These are phyloP conservation scores for Ceratocystiopsis minuta DNA, from an alignment of 2,329 filamentous ascomycete genomes.

Conservation along the genomic window DNA sequence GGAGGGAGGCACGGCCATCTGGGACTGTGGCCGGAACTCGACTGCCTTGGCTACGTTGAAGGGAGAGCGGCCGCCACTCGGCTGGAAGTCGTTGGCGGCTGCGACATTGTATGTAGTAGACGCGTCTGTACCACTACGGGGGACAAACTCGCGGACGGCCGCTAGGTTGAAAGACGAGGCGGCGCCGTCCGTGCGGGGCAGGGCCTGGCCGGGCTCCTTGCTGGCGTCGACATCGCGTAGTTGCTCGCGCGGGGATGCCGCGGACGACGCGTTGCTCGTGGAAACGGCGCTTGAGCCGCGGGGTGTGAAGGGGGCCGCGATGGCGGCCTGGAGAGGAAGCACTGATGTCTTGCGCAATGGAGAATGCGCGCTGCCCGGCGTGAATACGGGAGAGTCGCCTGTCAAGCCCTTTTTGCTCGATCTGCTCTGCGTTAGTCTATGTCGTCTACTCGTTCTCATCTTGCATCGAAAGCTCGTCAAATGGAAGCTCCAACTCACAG, in stretches of 20 bases:
- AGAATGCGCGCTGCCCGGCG: slow-evolving; percentile 36
- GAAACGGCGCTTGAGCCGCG: slow-evolving; percentile 28
- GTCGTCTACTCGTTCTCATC: background rate
- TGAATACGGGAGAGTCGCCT: slow-evolving; percentile 92
- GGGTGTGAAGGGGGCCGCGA: slow-evolving; percentile 70
- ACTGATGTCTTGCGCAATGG: slow-evolving; percentile 42
- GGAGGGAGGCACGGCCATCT: slow-evolving; percentile 2
- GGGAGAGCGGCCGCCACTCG: slow-evolving; percentile 7
- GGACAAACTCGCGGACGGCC: slow-evolving; percentile 26
- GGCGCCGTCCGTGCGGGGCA: slow-evolving; percentile 4
- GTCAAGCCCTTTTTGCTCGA: slow-evolving; percentile 62
- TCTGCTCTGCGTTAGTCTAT: background rate
- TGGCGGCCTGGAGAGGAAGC: slow-evolving; percentile 81
- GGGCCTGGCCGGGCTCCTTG: slow-evolving; percentile 2
- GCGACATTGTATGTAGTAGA: slow-evolving; percentile 4
- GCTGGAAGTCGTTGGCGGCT: slow-evolving; percentile 6
- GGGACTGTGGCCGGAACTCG: slow-evolving; percentile 8
- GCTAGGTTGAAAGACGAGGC: slow-evolving; percentile 34
- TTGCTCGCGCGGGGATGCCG: slow-evolving; percentile 6
- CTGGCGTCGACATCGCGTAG: background rate
- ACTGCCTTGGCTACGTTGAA: slow-evolving; percentile 9
- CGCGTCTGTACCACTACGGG: slow-evolving; percentile 3
- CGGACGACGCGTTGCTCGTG: slow-evolving; percentile 6
- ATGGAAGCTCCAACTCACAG: background rate
- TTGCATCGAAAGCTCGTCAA: too few relatives aligned